Evolutionary conservation across 495 filamentous ascomycete genomes (phyloP).

Genomic region (Xylaria sp.): DNA sequence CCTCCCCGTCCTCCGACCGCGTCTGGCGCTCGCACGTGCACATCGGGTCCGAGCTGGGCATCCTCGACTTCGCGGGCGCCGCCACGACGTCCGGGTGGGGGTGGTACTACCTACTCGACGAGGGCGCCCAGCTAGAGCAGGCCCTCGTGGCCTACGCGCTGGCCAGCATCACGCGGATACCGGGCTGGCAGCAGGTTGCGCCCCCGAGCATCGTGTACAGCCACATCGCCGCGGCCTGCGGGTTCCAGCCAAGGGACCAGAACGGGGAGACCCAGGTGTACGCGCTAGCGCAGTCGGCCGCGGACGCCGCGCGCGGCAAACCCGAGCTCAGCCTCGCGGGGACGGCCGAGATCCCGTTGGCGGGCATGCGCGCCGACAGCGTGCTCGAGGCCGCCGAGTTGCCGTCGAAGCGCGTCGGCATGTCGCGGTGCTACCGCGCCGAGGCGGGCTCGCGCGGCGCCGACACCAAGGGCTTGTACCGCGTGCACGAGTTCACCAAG

Average conservation of each 20-base stretch:
- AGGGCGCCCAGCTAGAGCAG: constrained; percentile 89
- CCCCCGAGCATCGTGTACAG: constrained; percentile 92
- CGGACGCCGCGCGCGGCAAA: constrained; percentile 64
- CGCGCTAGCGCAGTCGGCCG: constrained; percentile 65
- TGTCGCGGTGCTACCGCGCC: constrained; percentile 89
- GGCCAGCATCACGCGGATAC: constrained; percentile 62
- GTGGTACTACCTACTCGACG: constrained; percentile 93
- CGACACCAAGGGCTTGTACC: constrained; percentile 93
- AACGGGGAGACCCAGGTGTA: constrained; percentile 93
- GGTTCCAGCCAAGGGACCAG: constrained; percentile 91
- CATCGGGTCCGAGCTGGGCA: constrained; percentile 77
- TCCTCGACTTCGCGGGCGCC: constrained; percentile 86
- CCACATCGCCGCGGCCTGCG: constrained; percentile 87
- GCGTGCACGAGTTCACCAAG: constrained; percentile 99
- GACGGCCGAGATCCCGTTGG: constrained; percentile 93
- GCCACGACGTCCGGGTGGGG: constrained; percentile 88
- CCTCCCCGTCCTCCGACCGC: constrained; percentile 55
- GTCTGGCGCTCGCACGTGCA: constrained; percentile 76
- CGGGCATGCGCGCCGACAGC: constrained; percentile 83
- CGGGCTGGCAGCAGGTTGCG: constrained; percentile 75
- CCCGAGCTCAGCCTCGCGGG: constrained; percentile 78
- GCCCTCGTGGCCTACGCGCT: constrained; percentile 89
- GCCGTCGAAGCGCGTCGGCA: constrained; percentile 80
- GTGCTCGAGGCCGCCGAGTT: constrained; percentile 67
- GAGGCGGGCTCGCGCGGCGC: constrained; percentile 89